These are phyloP conservation scores for Brassica juncea DNA, from an alignment of 345 rosid genomes.

Conservation along the genomic window DNA sequence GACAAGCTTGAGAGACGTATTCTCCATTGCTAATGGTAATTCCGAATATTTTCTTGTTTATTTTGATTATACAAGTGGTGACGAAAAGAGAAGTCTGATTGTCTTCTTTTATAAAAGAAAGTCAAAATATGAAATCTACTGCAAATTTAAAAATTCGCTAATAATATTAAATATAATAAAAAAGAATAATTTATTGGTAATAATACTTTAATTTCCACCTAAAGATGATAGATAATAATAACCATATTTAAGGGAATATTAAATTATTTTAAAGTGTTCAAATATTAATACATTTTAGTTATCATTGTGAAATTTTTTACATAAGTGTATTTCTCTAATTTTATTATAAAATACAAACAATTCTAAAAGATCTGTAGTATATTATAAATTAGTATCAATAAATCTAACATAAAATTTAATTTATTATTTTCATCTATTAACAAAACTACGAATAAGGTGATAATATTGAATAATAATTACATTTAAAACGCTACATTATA, in stretches of 20 bases:
- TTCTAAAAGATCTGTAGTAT: not conserved
- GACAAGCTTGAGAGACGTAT: constrained; percentile 31
- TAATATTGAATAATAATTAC: not conserved
- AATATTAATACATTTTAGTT: not conserved
- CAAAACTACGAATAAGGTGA: not conserved
- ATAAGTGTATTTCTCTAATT: not conserved
- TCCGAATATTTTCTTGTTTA: not conserved
- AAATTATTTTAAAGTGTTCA: not conserved
- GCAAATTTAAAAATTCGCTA: not conserved
- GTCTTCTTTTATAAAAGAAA: not conserved
- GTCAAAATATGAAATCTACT: not conserved
- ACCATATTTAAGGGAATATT: not conserved
- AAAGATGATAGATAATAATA: not conserved
- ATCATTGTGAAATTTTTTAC: not conserved
- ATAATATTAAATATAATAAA: not conserved
- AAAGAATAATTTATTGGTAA: not conserved
- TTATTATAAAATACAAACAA: not conserved
- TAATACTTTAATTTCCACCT: not conserved
- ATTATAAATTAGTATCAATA: not conserved
- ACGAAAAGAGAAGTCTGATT: not conserved
- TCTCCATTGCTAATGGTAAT: constrained; percentile 28
- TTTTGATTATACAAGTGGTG: constrained; percentile 8
- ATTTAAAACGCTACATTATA: not conserved
- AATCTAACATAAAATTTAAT: not conserved
- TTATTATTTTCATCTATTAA: not conserved